A percentile compares a stretch with the other conserved stretches of the same genome.
Evolutionary conservation across 1,284 basidiomycete species (phyloP).

Genomic region (Sporisorium iseilematis-ciliati): DNA sequence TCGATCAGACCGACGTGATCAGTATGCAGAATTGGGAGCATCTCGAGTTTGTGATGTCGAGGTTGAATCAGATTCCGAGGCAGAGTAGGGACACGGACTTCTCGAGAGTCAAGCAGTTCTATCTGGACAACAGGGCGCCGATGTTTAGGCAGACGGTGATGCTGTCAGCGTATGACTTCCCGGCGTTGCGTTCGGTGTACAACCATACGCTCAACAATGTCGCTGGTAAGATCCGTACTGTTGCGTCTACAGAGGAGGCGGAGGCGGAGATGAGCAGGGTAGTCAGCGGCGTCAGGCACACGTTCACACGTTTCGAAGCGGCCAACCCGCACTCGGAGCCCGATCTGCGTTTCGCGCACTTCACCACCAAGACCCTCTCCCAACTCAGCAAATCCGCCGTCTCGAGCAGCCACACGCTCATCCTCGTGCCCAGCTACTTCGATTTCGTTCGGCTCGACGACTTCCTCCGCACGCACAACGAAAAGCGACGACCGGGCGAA

Average conservation of each 20-base stretch:
- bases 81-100: constrained; percentile 95
- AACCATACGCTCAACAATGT: constrained; percentile 82
- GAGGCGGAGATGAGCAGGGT: constrained; percentile 45
- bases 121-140: constrained; percentile 85
- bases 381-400: constrained; percentile 88
- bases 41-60: constrained; percentile 86
- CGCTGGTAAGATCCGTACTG: constrained; percentile 78
- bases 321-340: constrained; percentile 81
- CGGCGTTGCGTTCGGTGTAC: constrained; percentile 85
- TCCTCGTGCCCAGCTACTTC: constrained; percentile 94
- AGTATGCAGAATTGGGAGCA: constrained; percentile 99
- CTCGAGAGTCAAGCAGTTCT: constrained; percentile 96
- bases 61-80: constrained; percentile 89
- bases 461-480: constrained; percentile 76
- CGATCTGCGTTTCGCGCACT: constrained; percentile 86
- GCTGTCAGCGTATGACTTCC: constrained; percentile 88
- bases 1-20: constrained; percentile 92
- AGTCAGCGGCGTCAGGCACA: constrained; percentile 71
- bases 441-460: constrained; percentile 94
- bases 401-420: constrained; percentile 84
- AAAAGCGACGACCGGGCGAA: constrained; percentile 65
- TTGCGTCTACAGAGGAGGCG: constrained; percentile 7
- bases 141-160: constrained; percentile 88
- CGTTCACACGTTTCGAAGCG: constrained; percentile 82
- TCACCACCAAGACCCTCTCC: constrained; percentile 87